Evolutionary conservation across 2,329 filamentous ascomycete species (phyloP).

Genomic region (Stagonosporopsis vannaccii): DNA sequence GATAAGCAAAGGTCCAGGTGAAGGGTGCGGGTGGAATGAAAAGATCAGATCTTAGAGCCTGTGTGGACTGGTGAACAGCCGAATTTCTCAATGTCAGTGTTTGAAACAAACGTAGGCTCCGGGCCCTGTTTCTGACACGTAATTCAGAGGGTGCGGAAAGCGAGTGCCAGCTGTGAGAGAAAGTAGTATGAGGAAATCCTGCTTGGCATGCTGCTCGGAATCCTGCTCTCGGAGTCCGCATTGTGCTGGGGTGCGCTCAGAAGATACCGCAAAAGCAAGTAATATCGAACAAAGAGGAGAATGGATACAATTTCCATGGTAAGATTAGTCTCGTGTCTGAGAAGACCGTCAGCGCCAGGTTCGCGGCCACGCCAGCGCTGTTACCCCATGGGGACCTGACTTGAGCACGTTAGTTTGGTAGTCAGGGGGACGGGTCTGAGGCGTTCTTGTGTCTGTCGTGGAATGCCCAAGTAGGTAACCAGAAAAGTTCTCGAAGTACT

Average conservation of each 20-base stretch:
- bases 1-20: too few relatives aligned
- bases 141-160: not conserved
- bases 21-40: too few relatives aligned
- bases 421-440: not conserved
- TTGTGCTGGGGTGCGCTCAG: too few relatives aligned
- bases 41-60: too few relatives aligned
- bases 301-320: not conserved
- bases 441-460: not conserved
- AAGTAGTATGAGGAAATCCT: not conserved
- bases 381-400: not conserved
- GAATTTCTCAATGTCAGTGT: too few relatives aligned
- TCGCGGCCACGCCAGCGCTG: not conserved
- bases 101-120: too few relatives aligned
- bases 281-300: not conserved
- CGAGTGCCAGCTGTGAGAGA: not conserved
- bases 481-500: not conserved
- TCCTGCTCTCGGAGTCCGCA: too few relatives aligned
- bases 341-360: not conserved
- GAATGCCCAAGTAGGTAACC: slow-evolving; percentile 4
- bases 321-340: not conserved
- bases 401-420: not conserved
- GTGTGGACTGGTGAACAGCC: too few relatives aligned
- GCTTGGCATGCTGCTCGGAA: not conserved
- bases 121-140: too few relatives aligned
- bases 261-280: not conserved